phyloP scores from a whole-genome alignment of 352 stramenopile species.

The Thraustochytrium striatum region DNA sequence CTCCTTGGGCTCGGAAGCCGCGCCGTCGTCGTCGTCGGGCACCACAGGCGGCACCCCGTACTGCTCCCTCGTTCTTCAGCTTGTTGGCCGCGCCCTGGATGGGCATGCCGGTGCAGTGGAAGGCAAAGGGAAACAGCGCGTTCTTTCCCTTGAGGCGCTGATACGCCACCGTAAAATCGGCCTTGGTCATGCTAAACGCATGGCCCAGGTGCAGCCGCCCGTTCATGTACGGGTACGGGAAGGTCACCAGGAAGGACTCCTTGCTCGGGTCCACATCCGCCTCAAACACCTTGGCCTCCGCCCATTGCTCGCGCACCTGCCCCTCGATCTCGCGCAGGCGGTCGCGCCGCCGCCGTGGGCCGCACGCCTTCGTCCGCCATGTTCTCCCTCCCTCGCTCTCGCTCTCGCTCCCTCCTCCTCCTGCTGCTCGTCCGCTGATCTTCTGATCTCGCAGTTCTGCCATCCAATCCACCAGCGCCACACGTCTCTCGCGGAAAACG shows the following conservation, averaged over 20 bases:
- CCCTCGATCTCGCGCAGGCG: slow-evolving; percentile 84
- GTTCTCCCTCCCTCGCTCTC: background rate
- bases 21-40: slow-evolving; percentile 62
- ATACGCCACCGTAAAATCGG: slow-evolving; percentile 82
- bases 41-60: slow-evolving; percentile 91
- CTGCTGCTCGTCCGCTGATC: background rate
- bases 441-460: background rate
- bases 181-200: slow-evolving; percentile 97
- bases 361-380: background rate
- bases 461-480: background rate
- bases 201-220: slow-evolving; percentile 96
- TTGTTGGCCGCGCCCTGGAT: slow-evolving; percentile 99
- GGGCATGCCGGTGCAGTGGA: slow-evolving; percentile 99
- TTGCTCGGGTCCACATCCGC: slow-evolving; percentile 51
- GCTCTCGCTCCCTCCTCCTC: background rate
- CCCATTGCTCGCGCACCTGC: slow-evolving; percentile 79
- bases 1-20: slow-evolving; percentile 55
- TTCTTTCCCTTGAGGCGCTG: slow-evolving; percentile 97
- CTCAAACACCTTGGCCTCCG: slow-evolving; percentile 74
- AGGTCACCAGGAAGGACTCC: slow-evolving; percentile 97
- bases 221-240: slow-evolving; percentile 99
- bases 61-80: slow-evolving; percentile 88
- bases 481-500: no score
- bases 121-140: slow-evolving; percentile 97
- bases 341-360: slow-evolving; percentile 63